Base-by-base conservation (phyloP, 2,329 filamentous ascomycete genomes). In the Pseudogymnoascus sp. region DNA sequence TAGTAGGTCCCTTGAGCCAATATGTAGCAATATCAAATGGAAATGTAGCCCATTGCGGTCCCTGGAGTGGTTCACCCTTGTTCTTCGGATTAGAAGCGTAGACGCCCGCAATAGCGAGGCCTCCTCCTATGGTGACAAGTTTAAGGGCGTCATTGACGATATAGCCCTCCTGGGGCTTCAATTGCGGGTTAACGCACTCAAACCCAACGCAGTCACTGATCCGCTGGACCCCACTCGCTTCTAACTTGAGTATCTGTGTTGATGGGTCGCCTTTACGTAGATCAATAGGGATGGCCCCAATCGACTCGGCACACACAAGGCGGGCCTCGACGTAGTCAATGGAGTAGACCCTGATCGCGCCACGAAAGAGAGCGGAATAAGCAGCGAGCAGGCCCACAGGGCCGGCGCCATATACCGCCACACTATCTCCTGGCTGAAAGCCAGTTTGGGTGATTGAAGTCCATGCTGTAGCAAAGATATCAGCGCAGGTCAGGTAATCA, bases 371-470 rank as follows among this genome's bases (percentile, higher is more conserved):
- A 0, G 81, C 86, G 0, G 79, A 85, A 70, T 87, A 87, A 3
- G 85, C 85, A 2, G 85, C 83, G 80, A 88, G 86, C 4, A 87
- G 71, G 1, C 86, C 85, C 1, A 88, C 84, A 0, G 85, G 85
- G 0, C 85, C 84, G 2, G 81, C 83, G 0, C 85, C 86, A 62
- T 87, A 87, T 1, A 87, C 79, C 1, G 84, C 85, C 2, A 87
- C 79, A n/a, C 76, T 79, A 66, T 88, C 85, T 2, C 84, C 84
- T 1, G 82, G 73, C 65, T 80, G 72, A 72, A 86, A 86, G 0
- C 84, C 84, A 3, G 82, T 79, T 2, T 85, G 76, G 2, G 78
- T 76, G 20, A 86, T 70, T 1, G 81, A 82, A 62, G 84, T 80
- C 83, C 82, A 85, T n/a, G n/a, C 35, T 0, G 76, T 78, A 1